A percentile compares a stretch with the other conserved stretches of the same genome.
These are phyloP conservation scores for Candida pseudoviswanathii DNA, from an alignment of 1,139 yeast genomes.

Conservation along the genomic window DNA sequence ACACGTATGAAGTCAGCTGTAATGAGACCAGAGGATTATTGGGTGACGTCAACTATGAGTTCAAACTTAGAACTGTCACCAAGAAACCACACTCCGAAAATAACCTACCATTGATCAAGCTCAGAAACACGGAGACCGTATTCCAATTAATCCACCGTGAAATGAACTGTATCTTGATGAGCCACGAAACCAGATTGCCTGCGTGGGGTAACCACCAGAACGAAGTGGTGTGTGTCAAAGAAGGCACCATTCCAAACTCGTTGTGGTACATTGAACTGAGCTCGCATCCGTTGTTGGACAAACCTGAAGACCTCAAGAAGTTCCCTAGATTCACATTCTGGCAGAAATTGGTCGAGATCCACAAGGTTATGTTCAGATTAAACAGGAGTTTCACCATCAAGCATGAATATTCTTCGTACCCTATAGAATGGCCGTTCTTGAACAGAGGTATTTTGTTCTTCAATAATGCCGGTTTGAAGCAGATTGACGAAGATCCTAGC, in stretches of 20 bases:
- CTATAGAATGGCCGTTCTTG: slow-evolving; percentile 43
- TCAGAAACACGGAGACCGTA: slow-evolving; percentile 55
- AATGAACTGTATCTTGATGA: slow-evolving; percentile 59
- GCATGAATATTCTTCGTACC: slow-evolving; percentile 35
- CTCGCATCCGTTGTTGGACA: slow-evolving; percentile 49
- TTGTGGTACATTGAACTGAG: slow-evolving; percentile 68
- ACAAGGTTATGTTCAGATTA: slow-evolving; percentile 34
- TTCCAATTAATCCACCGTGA: slow-evolving; percentile 64
- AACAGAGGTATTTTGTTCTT: slow-evolving; percentile 34
- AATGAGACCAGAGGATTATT: slow-evolving; percentile 52
- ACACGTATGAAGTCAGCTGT: slow-evolving; percentile 72
- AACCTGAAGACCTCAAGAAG: slow-evolving; percentile 26
- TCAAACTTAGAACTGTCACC: slow-evolving; percentile 43
- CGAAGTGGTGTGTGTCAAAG: slow-evolving; percentile 74
- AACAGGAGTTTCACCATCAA: slow-evolving; percentile 28
- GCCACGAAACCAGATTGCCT: slow-evolving; percentile 66
- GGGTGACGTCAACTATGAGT: slow-evolving; percentile 56
- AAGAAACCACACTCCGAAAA: slow-evolving; percentile 29
- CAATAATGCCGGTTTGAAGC: slow-evolving; percentile 22
- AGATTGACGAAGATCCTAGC: slow-evolving; percentile 27
- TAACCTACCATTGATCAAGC: slow-evolving; percentile 39
- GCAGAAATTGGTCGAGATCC: slow-evolving; percentile 36
- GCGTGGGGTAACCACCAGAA: slow-evolving; percentile 71
- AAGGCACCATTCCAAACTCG: slow-evolving; percentile 60
- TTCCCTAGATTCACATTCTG: slow-evolving; percentile 27